These are phyloP conservation scores for Vitis amurensis DNA, from an alignment of 164 flowering plant genomes.

Conservation along the genomic window DNA sequence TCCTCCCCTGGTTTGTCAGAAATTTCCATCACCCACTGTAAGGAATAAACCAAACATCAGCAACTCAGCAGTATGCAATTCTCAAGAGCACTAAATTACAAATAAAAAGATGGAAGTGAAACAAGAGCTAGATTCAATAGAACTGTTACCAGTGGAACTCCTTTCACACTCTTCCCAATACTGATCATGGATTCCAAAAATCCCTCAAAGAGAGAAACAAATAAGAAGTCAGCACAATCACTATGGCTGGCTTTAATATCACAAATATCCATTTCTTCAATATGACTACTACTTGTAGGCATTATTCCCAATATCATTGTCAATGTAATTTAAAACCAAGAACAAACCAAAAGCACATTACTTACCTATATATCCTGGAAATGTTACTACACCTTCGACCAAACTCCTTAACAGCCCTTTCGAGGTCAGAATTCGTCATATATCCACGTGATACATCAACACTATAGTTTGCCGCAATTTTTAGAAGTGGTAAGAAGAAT, in stretches of 20 bases:
- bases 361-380: slow-evolving; percentile 83
- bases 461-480: slow-evolving; percentile 23
- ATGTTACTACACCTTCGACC: slow-evolving; percentile 65
- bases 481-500: background rate
- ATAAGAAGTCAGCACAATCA: slow-evolving; percentile 33
- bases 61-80: background rate
- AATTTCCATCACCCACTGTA: slow-evolving; percentile 89
- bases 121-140: background rate
- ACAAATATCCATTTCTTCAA: too few relatives aligned
- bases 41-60: slow-evolving; percentile 11
- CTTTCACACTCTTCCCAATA: slow-evolving; percentile 81
- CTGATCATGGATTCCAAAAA: slow-evolving; percentile 49
- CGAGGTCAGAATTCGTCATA: slow-evolving; percentile 79
- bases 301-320: too few relatives aligned
- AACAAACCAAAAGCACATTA: slow-evolving; percentile 2
- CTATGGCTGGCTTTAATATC: background rate
- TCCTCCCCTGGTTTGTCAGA: slow-evolving; percentile 79
- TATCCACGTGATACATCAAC: slow-evolving; percentile 59
- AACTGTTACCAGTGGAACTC: slow-evolving; percentile 76
- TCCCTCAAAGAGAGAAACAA: slow-evolving; percentile 65
- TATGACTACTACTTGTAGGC: too few relatives aligned
- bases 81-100: background rate
- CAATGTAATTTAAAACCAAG: background rate
- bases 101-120: background rate
- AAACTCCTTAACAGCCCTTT: slow-evolving; percentile 61